Evolutionary conservation across 2,329 filamentous ascomycete species (phyloP), one percentile per base, ranked within the genome.

Genomic region (Fusarium camptoceras): DNA sequence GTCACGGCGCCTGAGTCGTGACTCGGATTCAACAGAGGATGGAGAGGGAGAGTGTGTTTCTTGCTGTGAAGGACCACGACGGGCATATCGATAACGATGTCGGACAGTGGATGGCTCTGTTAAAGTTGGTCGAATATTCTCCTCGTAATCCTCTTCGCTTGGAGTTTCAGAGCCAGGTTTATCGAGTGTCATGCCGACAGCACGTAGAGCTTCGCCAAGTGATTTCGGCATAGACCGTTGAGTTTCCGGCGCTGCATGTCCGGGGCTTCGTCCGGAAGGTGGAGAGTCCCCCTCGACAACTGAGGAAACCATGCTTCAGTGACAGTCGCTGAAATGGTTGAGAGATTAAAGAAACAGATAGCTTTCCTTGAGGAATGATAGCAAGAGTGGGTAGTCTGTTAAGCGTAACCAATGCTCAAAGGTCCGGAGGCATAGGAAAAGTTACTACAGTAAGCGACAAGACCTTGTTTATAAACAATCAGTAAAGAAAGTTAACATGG

Each of bases 91-190:
- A 18, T 48, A 68, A 34, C 73, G 73, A 25, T 70, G 65, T 24
- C 72, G 70, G 15, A 74, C 53, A 30, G 56, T 60, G 14, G 53
- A 62, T n/a, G 69, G 30, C 20, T 71, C 68, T 53, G 59, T 66
- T 22, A 75, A 71, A 3, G 71, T 70, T 20, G 78, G 75, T 10
- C 78, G 74, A 9, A 79, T 48, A 39, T 78, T 79, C 18, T 82
- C 79, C 31, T 84, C 82, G 48, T 83, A 83, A 57, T 84, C 83
- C 66, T 84, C 83, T 56, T 83, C 83, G 39, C 82, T 84, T 3
- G 82, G 76, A 16, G 79, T 83, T 16, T 83, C 82, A 4, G 81
- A 82, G 31, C 74, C 68, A 64, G 55, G 50, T 4, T 57, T 57
- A 12, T 78, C 71, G 12, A 74, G 59, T 15, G 61, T 68, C 43